Evolutionary conservation across 192 early-diverging fungal genomes (phyloP).

Genomic region (Backusella sp.): DNA sequence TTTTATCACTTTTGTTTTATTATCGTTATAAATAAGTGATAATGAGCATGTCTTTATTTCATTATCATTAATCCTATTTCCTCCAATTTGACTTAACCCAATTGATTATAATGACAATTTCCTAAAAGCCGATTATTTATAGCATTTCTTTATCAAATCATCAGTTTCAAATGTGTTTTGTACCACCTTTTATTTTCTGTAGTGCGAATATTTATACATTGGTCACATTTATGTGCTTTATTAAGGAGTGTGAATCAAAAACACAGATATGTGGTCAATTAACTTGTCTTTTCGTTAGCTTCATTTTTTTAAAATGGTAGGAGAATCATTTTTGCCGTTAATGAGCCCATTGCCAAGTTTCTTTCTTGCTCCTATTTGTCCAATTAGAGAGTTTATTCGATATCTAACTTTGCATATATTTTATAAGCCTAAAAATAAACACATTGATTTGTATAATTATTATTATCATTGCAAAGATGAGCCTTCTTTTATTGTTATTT

Average conservation of each 20-base stretch:
- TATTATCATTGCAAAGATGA: too few relatives aligned
- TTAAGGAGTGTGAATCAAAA: not conserved
- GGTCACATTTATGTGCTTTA: constrained; percentile 1
- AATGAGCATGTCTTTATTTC: not conserved
- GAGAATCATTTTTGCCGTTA: constrained; percentile 2
- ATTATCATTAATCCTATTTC: not conserved
- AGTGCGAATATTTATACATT: not conserved
- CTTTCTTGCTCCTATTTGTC: not conserved
- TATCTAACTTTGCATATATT: not conserved
- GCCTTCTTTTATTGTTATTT: too few relatives aligned
- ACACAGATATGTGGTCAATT: too few relatives aligned
- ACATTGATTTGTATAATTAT: too few relatives aligned
- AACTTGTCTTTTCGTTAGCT: too few relatives aligned
- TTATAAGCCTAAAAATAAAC: not conserved
- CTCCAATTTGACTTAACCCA: not conserved
- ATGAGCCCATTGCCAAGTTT: constrained; percentile 4
- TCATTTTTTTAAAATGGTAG: not conserved
- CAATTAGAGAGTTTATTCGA: not conserved
- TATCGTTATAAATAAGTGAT: not conserved
- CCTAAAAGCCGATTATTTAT: not conserved
- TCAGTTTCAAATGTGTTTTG: not conserved
- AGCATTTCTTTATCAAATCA: not conserved
- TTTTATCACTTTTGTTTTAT: not conserved
- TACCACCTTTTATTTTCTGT: not conserved
- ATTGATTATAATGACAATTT: not conserved